Base-by-base conservation (phyloP, 805 yeast species). In the Candida pseudofarinosa region DNA sequence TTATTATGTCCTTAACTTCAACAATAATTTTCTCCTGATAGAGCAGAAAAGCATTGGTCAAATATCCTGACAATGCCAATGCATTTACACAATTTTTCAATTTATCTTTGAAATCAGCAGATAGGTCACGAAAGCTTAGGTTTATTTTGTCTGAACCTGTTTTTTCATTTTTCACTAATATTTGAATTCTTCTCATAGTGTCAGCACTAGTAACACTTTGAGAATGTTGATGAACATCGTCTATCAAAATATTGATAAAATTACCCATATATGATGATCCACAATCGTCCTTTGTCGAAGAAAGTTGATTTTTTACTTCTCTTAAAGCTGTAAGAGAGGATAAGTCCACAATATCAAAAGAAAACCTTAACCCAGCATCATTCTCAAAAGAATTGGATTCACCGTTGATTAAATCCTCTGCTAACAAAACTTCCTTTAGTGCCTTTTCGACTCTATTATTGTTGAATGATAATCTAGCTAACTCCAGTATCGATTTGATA, bases 1-100 rank as follows among this genome's bases (percentile, higher is more conserved):
- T 78, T 32, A 90, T 86, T 13, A 88, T 78, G 12, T 76, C 73
- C 59, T 88, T 88, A 41, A 88, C 71, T 51, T 89, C 96, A 1
- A 73, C 66, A 10, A 82, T 67, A n/a, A 86, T 78, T 15, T 71
- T 72, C 18, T 82, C 91, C 52, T 83, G 86, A 58, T 85, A 89
- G 3, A 67, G 56, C 33, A 72, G 69, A 49, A 83, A 81, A 0
- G 95, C 86, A 12, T 75, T 66, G 1, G 76, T 70, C 19, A 88
- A 57, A 49, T 77, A 80, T 18, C 81, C 83, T 36, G 88, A 76
- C 50, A 80, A 73, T 6, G 77, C 67, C 17, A 91, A 68, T 19
- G 84, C 85, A 5, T 63, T 56, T 26, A 88, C 65, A 39, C 70
- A 73, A 1, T 63, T 68, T 5, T 60, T 61, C n/a, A 87, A 57